phyloP scores from a whole-genome alignment of 257 asterid species.

The Thymus quinquecostatus region DNA sequence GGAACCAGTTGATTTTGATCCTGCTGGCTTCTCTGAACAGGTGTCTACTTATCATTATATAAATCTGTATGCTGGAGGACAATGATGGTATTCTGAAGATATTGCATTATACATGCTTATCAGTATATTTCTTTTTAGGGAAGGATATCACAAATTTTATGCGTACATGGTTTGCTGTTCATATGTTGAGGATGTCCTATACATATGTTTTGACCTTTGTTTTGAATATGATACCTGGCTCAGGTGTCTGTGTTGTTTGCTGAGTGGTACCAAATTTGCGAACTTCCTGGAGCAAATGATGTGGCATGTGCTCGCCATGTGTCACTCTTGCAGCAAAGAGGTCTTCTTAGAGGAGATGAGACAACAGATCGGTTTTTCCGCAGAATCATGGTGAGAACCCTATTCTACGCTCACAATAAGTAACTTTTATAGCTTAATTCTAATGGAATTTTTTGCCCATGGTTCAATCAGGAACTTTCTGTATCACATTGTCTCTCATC shows the following conservation, averaged over 20 bases:
- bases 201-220: conserved; percentile 18
- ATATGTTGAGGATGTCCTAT: neutral
- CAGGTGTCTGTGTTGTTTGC: conserved; percentile 78
- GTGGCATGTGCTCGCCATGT: conserved; percentile 71
- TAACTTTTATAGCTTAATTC: neutral
- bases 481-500: conserved; percentile 87
- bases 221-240: conserved; percentile 4
- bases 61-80: neutral
- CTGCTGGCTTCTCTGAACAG: conserved; percentile 80
- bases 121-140: neutral
- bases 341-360: conserved; percentile 94
- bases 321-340: conserved; percentile 66
- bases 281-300: conserved; percentile 83
- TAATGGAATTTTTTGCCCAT: conserved; percentile 2
- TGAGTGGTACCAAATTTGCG: conserved; percentile 90
- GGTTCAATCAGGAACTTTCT: conserved; percentile 70
- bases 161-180: neutral
- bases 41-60: conserved; percentile 36
- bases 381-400: conserved; percentile 61
- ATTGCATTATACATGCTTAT: neutral
- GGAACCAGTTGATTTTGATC: conserved; percentile 72
- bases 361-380: conserved; percentile 85
- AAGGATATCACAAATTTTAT: neutral
- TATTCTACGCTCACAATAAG: neutral
- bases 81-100: conserved; percentile 2